These are phyloP conservation scores for Senna tora DNA, from an alignment of 306 rosid species.

Conservation along the genomic window DNA sequence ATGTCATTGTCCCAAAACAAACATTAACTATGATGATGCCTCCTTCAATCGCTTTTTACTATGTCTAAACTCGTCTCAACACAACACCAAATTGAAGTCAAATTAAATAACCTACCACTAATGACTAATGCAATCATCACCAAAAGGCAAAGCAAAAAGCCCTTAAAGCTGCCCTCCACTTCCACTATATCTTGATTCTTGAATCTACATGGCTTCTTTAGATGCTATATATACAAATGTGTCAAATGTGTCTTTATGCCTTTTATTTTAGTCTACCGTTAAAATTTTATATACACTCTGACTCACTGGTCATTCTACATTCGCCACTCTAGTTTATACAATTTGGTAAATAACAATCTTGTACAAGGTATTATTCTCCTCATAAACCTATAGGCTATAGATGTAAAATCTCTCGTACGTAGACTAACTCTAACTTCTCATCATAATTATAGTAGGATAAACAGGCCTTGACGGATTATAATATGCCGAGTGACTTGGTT, in stretches of 20 bases:
- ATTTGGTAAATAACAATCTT: background rate
- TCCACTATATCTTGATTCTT: background rate
- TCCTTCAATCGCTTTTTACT: background rate
- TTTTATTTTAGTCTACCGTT: background rate
- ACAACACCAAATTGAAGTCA: background rate
- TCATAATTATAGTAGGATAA: too few species aligned
- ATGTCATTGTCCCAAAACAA: background rate
- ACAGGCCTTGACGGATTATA: too few species aligned
- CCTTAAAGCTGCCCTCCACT: background rate
- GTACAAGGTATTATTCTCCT: background rate
- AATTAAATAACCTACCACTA: background rate
- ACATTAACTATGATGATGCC: background rate
- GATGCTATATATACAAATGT: background rate
- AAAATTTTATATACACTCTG: background rate
- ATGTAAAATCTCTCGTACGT: too few species aligned
- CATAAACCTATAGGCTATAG: background rate
- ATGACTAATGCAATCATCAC: background rate
- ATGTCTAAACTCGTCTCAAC: background rate
- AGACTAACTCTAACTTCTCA: too few species aligned
- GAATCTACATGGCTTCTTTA: background rate
- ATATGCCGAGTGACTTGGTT: too few species aligned
- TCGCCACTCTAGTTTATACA: background rate
- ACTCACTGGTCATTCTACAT: background rate
- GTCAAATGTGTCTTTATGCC: background rate
- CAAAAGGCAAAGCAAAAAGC: slow-evolving; percentile 7